These are phyloP conservation scores for Rhazya stricta DNA, from an alignment of 257 asterid species.

Conservation along the genomic window DNA sequence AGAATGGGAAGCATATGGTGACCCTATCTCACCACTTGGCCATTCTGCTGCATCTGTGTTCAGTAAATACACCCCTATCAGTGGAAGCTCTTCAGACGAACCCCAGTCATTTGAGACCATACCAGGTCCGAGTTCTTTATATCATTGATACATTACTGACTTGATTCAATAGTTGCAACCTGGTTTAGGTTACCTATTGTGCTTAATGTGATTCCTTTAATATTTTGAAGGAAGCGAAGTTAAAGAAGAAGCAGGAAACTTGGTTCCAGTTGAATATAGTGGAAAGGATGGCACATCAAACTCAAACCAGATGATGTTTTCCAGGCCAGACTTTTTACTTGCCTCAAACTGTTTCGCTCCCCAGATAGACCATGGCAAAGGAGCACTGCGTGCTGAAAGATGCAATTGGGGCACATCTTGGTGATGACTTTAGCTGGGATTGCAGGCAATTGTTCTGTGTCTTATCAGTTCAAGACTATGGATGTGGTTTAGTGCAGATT, in stretches of 20 bases:
- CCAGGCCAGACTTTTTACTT: constrained; percentile 53
- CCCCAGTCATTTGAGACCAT: constrained; percentile 32
- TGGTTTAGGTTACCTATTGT: background rate
- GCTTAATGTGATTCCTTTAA: constrained; percentile 17
- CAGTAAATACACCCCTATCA: constrained; percentile 45
- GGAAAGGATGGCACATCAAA: constrained; percentile 23
- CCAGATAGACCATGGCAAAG: constrained; percentile 23
- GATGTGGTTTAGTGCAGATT: constrained; percentile 16
- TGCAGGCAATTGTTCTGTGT: constrained; percentile 18
- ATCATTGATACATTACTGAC: background rate
- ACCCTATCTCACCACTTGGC: constrained; percentile 41
- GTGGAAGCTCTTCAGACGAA: constrained; percentile 48
- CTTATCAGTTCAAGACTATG: constrained; percentile 22
- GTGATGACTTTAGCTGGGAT: constrained; percentile 31
- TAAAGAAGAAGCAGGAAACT: constrained; percentile 32
- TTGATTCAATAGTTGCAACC: background rate
- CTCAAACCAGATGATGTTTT: constrained; percentile 29
- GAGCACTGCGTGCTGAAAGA: constrained; percentile 29
- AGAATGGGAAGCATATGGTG: constrained; percentile 47
- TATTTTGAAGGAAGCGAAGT: constrained; percentile 41
- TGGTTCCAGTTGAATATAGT: constrained; percentile 23
- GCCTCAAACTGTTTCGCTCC: constrained; percentile 44
- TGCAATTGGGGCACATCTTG: constrained; percentile 34
- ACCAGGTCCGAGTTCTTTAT: constrained; percentile 31
- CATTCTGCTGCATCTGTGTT: constrained; percentile 48